Base-by-base conservation (phyloP, 2,329 filamentous ascomycete species). In the Sclerotinia subarctica region DNA sequence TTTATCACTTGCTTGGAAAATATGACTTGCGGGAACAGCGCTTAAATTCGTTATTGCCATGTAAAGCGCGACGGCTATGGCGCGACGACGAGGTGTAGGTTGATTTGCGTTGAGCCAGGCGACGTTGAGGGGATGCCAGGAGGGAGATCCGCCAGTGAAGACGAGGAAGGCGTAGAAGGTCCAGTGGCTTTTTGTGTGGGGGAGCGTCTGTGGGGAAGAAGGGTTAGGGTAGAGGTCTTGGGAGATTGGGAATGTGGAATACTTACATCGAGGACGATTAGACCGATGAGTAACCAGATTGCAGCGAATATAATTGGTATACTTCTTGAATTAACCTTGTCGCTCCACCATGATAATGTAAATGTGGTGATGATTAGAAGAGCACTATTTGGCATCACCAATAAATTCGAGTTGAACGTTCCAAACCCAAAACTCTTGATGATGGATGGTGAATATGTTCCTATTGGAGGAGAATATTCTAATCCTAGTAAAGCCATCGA, bases 341-440 rank as follows among this genome's bases (percentile, higher is more conserved):
- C 64, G n/a, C 64, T 66, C 64, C 64, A 66, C 64, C 64, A 66
- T 19, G 64, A 66, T 17, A 66, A 21, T 17, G 64, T 42, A 24
- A 66, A 66, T 10, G 64, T 83, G 15, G 68, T 72, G 49, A 73
- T 66, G 7, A 68, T 70, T 5, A 70, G 78, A 79, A 64, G 82
- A 59, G 70, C 81, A 77, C 69, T 82, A 0, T 77, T 78, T 19
- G 81, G 81, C 52, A 83, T 83, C 3, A 78, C 78, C 15, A 83
- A 77, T 0, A 83, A 74, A 51, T 82, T 83, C 53, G 82, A 79
- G 4, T 82, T 72, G 69, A 84, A 82, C 8, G 81, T 73, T 32
- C 56, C 68, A 58, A 75, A 76, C 0, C 74, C 74, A 21, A 76
- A 70, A 29, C 66, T 65, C 64, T 73, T 74, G 19, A 66, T 66